Percentiles rank a stretch among this genome's conserved stretches.
phyloP scores from a whole-genome alignment of 1,139 yeast species.

The Blastobotrys ciferrii region DNA sequence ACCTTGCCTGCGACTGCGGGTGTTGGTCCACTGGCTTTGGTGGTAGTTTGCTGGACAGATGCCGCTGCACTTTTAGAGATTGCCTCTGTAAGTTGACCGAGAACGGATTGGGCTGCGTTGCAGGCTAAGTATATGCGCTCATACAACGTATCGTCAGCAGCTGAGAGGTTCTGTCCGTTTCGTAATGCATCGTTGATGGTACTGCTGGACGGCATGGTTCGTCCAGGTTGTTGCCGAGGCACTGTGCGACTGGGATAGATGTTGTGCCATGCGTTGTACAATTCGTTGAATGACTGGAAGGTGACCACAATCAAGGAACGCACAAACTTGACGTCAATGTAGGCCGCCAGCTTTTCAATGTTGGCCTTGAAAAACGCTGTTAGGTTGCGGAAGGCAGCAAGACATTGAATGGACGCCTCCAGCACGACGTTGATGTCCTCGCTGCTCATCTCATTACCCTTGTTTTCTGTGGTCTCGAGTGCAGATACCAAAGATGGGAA shows the following conservation, averaged over 20 bases:
- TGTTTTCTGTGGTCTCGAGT: conserved; percentile 23
- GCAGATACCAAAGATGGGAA: conserved; percentile 29
- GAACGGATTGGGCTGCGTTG: conserved; percentile 73
- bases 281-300: conserved; percentile 72
- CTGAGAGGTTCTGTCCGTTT: conserved; percentile 34
- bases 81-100: conserved; percentile 74
- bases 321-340: conserved; percentile 61
- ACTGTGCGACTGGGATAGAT: conserved; percentile 15
- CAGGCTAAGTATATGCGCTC: conserved; percentile 74
- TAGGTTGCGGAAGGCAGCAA: conserved; percentile 25
- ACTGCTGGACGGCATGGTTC: neutral
- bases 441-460: neutral
- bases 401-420: conserved; percentile 21
- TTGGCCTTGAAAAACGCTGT: conserved; percentile 26
- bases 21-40: conserved; percentile 29
- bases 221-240: conserved; percentile 8
- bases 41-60: conserved; percentile 37
- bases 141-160: conserved; percentile 73
- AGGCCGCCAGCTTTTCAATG: conserved; percentile 35
- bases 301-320: conserved; percentile 71
- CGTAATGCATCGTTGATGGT: conserved; percentile 15
- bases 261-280: conserved; percentile 64
- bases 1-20: conserved; percentile 59
- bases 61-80: conserved; percentile 70
- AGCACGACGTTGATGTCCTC: conserved; percentile 16